Conservation (phyloP, 202 grass and related monocot genomes). For the Panicum virgatum region DNA sequence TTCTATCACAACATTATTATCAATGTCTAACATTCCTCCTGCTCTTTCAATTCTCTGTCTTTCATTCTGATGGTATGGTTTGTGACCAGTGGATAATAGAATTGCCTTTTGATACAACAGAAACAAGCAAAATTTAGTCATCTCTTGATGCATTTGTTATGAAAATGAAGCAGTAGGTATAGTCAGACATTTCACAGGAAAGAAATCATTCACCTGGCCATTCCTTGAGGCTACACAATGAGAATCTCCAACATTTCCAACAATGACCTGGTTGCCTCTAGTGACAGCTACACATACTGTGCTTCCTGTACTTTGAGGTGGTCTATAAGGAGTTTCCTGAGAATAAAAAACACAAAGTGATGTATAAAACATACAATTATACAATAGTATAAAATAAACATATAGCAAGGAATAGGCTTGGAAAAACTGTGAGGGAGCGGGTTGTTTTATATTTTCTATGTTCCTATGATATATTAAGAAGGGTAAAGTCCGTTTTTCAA, state of each 20-base stretch:
- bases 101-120: constrained; percentile 20
- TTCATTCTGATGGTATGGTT: background rate
- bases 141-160: background rate
- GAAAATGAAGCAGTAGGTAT: background rate
- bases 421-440: background rate
- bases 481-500: no score
- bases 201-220: constrained; percentile 39
- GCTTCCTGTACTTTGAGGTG: constrained; percentile 15
- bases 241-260: constrained; percentile 47
- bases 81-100: constrained; percentile 34
- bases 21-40: constrained; percentile 5
- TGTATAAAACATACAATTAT: background rate
- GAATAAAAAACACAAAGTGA: background rate
- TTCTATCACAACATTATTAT: background rate
- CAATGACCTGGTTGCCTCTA: constrained; percentile 18
- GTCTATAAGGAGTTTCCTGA: constrained; percentile 3
- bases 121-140: constrained; percentile 22
- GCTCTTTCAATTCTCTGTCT: constrained; percentile 19
- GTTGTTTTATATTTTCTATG: background rate
- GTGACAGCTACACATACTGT: constrained; percentile 35
- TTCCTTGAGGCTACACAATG: constrained; percentile 37
- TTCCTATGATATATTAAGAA: constrained; percentile 12
- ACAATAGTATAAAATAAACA: constrained; percentile 8
- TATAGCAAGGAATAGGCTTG: background rate
- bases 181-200: constrained; percentile 9